Evolutionary conservation across 495 filamentous ascomycete species (phyloP).

Genomic region (Gamarada debralockiae): DNA sequence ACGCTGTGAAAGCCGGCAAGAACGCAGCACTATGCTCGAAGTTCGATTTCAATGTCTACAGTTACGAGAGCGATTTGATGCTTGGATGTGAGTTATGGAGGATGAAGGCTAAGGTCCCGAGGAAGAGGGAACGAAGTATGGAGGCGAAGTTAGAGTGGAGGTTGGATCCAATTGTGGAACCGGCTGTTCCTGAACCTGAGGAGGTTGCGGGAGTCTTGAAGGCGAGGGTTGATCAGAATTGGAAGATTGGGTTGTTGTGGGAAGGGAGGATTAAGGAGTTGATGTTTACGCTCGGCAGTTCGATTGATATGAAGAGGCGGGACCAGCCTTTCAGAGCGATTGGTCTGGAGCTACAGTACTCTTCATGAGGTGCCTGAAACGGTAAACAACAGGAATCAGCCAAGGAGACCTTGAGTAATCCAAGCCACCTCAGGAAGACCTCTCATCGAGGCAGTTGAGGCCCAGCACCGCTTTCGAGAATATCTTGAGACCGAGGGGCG

Average conservation of each 20-base stretch:
- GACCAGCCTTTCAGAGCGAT: constrained; percentile 68
- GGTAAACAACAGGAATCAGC: not conserved
- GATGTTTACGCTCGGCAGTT: constrained; percentile 83
- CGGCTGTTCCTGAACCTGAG: constrained; percentile 39
- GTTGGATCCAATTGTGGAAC: constrained; percentile 29
- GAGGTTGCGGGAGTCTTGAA: constrained; percentile 85
- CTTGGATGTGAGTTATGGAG: constrained; percentile 90
- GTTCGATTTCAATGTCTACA: constrained; percentile 97
- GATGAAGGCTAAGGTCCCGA: constrained; percentile 31
- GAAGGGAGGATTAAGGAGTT: constrained; percentile 91
- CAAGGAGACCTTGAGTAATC: no score
- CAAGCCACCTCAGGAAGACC: no score
- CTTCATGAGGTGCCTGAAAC: constrained; percentile 56
- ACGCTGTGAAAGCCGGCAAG: constrained; percentile 79
- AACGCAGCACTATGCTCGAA: constrained; percentile 80
- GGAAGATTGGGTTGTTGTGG: constrained; percentile 83
- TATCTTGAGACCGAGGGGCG: no score
- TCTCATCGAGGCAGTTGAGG: no score
- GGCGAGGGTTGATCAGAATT: constrained; percentile 78
- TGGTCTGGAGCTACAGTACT: constrained; percentile 88
- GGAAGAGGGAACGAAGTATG: constrained; percentile 42
- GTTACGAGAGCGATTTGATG: constrained; percentile 91
- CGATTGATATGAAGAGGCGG: constrained; percentile 67
- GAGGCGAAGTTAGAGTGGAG: constrained; percentile 53
- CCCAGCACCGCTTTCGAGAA: no score